Percentiles rank a stretch among this genome's conserved stretches.
phyloP scores from a whole-genome alignment of 768 basidiomycete species.

The Rhodotorula paludigena region DNA sequence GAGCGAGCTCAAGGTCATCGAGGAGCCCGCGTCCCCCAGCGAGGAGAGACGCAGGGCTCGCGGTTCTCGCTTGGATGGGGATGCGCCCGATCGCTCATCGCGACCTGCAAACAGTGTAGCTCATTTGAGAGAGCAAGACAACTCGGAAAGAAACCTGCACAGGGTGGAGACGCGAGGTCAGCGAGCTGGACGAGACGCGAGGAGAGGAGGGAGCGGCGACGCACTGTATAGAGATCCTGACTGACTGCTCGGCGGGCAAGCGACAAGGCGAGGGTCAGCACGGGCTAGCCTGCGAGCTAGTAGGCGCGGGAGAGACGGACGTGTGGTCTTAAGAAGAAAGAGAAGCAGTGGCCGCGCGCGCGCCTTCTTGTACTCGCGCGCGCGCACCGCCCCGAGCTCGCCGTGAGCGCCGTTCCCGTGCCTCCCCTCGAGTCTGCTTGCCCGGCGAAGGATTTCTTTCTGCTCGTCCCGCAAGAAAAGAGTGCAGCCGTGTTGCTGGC shows the following conservation, averaged over 20 bases:
- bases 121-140: slow-evolving; percentile 10
- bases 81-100: slow-evolving; percentile 20
- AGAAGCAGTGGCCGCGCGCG: background rate
- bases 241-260: slow-evolving; percentile 3
- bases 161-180: background rate
- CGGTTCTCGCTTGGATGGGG: slow-evolving; percentile 25
- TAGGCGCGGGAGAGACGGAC: slow-evolving; percentile 1
- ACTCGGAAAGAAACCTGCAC: slow-evolving; percentile 14
- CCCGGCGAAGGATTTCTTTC: no score
- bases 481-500: no score
- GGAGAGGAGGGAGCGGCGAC: background rate
- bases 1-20: slow-evolving; percentile 29
- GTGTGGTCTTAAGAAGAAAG: slow-evolving; percentile 26
- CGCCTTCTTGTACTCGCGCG: background rate
- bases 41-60: background rate
- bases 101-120: slow-evolving; percentile 15
- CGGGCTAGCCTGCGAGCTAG: background rate
- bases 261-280: background rate
- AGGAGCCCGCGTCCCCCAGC: background rate
- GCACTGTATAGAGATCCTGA: slow-evolving; percentile 24
- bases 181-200: background rate
- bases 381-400: no score
- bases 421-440: no score
- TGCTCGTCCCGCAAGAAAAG: no score
- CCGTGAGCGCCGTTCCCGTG: no score